phyloP scores from a whole-genome alignment of 352 stramenopile species.

The Phytophthora ohioensis region DNA sequence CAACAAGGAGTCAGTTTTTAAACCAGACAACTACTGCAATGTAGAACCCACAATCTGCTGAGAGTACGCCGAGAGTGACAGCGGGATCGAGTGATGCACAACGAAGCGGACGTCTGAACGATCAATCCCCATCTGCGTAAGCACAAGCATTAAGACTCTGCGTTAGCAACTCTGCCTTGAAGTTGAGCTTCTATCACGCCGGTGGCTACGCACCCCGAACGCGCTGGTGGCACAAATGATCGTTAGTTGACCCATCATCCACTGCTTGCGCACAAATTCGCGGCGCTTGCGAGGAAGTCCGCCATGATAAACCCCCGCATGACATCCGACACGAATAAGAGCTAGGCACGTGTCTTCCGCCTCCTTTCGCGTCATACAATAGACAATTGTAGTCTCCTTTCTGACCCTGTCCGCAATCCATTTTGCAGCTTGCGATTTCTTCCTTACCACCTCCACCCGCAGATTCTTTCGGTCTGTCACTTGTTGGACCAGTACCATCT shows the following conservation, averaged over 20 bases:
- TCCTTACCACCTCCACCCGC: conserved; percentile 64
- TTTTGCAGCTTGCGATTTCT: conserved; percentile 36
- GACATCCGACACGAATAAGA: conserved; percentile 59
- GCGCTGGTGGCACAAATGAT: conserved; percentile 83
- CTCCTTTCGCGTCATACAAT: conserved; percentile 79
- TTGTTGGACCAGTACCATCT: conserved; percentile 73
- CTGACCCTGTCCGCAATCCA: conserved; percentile 46
- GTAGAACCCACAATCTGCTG: conserved; percentile 74
- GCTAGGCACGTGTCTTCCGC: conserved; percentile 65
- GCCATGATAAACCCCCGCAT: conserved; percentile 77
- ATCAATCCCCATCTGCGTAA: conserved; percentile 82
- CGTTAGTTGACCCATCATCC: conserved; percentile 77
- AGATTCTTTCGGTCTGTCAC: conserved; percentile 74
- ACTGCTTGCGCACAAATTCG: conserved; percentile 82
- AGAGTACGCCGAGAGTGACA: conserved; percentile 73
- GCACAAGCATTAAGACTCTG: neutral
- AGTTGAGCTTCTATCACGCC: neutral
- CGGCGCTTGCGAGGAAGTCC: conserved; percentile 61
- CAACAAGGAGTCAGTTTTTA: neutral
- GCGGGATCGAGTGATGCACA: conserved; percentile 73
- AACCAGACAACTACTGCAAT: neutral
- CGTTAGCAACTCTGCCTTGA: neutral
- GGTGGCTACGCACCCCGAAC: conserved; percentile 59
- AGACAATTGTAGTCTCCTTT: conserved; percentile 64
- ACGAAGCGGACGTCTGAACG: conserved; percentile 79